Evolutionary conservation across 352 stramenopile species (phyloP).

Genomic region (Pythium periplocum): DNA sequence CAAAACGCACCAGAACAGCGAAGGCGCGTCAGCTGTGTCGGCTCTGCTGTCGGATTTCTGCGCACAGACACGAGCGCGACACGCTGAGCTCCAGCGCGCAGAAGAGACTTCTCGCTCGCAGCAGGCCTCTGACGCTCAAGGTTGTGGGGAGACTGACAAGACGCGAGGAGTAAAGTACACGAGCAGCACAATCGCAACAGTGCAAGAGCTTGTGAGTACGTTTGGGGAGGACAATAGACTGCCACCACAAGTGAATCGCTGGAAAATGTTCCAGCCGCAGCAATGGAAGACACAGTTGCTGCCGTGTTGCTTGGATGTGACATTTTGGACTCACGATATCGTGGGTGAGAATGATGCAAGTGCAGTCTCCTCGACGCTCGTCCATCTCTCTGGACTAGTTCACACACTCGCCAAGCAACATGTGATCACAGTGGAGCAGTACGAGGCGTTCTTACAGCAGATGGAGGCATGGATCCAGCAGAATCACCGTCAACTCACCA

Average conservation of each 20-base stretch:
- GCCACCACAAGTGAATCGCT: slow-evolving; percentile 23
- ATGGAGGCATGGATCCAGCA: slow-evolving; percentile 18
- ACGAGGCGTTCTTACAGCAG: slow-evolving; percentile 17
- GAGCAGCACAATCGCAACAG: slow-evolving; percentile 2
- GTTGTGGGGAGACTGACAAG: no score
- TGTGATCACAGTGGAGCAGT: slow-evolving; percentile 19
- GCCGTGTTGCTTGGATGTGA: slow-evolving; percentile 28
- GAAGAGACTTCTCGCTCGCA: background rate
- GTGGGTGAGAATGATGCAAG: background rate
- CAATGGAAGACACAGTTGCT: slow-evolving; percentile 31
- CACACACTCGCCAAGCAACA: slow-evolving; percentile 20
- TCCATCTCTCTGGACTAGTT: slow-evolving; percentile 20
- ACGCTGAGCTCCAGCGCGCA: slow-evolving; percentile 11
- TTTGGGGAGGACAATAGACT: slow-evolving; percentile 15
- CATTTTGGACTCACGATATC: slow-evolving; percentile 1
- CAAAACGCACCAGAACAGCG: slow-evolving; percentile 28
- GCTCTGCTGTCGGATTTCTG: slow-evolving; percentile 32
- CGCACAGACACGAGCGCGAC: slow-evolving; percentile 20
- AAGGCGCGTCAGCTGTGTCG: slow-evolving; percentile 6
- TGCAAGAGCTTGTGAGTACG: slow-evolving; percentile 22
- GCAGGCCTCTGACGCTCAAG: no score
- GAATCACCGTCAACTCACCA: slow-evolving; percentile 1
- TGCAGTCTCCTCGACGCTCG: no score
- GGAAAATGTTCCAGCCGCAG: slow-evolving; percentile 27
- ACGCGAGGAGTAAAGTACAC: slow-evolving; percentile 6